Conservation (phyloP, 2,329 filamentous ascomycete genomes). For the Myriosclerotinia curreyana region DNA sequence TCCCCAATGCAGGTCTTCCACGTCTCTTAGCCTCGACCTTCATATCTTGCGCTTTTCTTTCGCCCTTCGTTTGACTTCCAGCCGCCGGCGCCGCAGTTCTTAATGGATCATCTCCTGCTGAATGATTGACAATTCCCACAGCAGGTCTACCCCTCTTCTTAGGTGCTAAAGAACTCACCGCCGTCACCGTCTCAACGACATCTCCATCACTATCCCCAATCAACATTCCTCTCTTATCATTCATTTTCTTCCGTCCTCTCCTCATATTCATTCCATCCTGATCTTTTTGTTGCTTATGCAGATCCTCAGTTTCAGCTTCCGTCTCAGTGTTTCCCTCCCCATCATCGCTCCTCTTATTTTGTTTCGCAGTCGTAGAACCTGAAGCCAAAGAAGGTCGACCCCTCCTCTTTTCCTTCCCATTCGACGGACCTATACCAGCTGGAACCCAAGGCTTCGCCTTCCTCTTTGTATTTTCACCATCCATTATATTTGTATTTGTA, state of each 20-base stretch:
- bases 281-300: background rate
- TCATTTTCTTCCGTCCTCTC: background rate
- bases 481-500: slow-evolving; percentile 9
- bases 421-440: background rate
- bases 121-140: background rate
- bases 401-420: background rate
- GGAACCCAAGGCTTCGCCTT: slow-evolving; percentile 10
- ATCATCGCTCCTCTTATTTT: background rate
- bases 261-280: background rate
- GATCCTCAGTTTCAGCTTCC: background rate
- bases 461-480: slow-evolving; percentile 4
- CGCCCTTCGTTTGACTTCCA: background rate
- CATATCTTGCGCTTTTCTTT: background rate
- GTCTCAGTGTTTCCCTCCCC: background rate
- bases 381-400: background rate
- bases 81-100: background rate
- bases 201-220: background rate
- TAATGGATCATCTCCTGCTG: background rate
- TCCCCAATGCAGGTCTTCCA: background rate
- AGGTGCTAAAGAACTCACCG: slow-evolving; percentile 9
- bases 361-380: background rate
- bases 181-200: slow-evolving; percentile 6
- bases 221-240: background rate
- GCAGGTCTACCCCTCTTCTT: slow-evolving; percentile 15
- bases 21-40: background rate